Base-by-base conservation (phyloP, 148 eudicot genomes). In the Rhododendron henanense region DNA sequence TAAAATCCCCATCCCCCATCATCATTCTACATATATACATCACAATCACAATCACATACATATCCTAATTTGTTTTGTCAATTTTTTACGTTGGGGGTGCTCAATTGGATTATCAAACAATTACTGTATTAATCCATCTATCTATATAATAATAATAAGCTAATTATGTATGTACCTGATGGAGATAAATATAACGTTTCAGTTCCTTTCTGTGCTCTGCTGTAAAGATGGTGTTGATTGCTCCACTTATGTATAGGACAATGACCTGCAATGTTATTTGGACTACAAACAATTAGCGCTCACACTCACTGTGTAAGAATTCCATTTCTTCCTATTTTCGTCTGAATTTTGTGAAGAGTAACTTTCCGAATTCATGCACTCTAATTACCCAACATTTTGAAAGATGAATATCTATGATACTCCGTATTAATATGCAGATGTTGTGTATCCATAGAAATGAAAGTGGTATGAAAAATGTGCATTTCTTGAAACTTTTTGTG, bases 1-100 rank as follows among this genome's bases (percentile, higher is more conserved):
- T 89, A 89, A 65, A 89, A 84, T 80, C 90, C 90, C 90, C 90
- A 89, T 81, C 90, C 90, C 1, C 90, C 90, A 79, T 89, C 90
- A 13, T 89, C 81, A 37, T 89, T 89, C 90, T 89, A 11, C 47
- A 19, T 19, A 41, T 41, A 41, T 41, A 5, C 45, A 41, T 41
- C 8, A 41, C 45, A 41, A 41, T 41, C 44, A 41, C 41, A 37
- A 37, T 37, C 44, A 28, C 28, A 41, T 41, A 6, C 45, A 0
- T 5, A 48, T 48, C 51, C 51, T 1, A 10, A 48, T 48, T 48
- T 48, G 11, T 48, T 47, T 47, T 47, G 9, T 10, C 9, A 47
- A 8, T 8, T 50, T 50, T 50, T 50, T 50, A 51, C 55, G 16
- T 51, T 51, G 55, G 55, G 16, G 55, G 50, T 51, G 55, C 55